These are phyloP conservation scores for Grosmannia huntii DNA, from an alignment of 2,329 filamentous ascomycete species.

Conservation along the genomic window DNA sequence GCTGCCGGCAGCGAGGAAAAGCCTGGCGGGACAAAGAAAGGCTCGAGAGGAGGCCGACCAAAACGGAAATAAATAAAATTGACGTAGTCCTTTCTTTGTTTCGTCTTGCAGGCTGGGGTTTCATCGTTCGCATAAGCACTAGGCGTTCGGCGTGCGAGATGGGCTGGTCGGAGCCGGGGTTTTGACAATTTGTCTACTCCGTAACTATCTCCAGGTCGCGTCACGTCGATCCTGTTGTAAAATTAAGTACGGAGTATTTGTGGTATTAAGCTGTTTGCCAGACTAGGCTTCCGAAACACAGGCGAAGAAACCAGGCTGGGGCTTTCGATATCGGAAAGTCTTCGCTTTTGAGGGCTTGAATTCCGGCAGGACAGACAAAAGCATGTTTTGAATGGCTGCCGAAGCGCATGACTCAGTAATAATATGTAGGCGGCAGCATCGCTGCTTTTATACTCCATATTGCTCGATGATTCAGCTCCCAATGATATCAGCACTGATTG, in stretches of 20 bases:
- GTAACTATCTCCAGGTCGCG: not conserved
- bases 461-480: not conserved
- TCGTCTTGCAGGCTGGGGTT: not conserved
- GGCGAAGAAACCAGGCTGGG: not conserved
- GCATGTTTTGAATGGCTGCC: not conserved
- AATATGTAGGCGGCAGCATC: not conserved
- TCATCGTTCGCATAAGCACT: not conserved
- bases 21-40: not conserved
- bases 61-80: constrained; percentile 11
- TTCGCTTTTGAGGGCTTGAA: not conserved
- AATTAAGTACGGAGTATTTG: not conserved
- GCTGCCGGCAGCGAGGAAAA: constrained; percentile 20
- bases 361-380: not conserved
- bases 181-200: not conserved
- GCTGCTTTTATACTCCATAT: not conserved
- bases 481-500: not conserved
- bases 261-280: not conserved
- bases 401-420: not conserved
- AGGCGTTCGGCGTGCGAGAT: not conserved
- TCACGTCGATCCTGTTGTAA: not conserved
- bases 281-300: not conserved
- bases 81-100: not conserved
- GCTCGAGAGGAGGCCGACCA: constrained; percentile 28
- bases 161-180: not conserved
- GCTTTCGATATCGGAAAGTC: not conserved